phyloP scores from a whole-genome alignment of 768 basidiomycete species.

The Termitomyces sp. region DNA sequence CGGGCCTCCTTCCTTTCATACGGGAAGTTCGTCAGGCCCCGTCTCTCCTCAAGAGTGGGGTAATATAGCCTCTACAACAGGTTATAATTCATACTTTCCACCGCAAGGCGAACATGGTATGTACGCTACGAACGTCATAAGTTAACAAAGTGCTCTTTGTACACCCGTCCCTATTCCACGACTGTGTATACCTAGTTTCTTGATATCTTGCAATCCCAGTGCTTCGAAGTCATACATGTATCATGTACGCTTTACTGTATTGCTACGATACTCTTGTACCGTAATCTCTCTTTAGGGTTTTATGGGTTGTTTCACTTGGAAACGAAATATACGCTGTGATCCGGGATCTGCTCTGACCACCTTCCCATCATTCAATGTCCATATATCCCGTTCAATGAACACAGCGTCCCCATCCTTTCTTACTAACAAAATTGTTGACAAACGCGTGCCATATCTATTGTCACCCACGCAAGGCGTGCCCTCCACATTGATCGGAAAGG shows the following conservation, averaged over 20 bases:
- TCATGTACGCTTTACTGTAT: constrained; percentile 5
- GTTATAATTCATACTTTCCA: constrained; percentile 71
- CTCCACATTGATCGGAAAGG: constrained; percentile 37
- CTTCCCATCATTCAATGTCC: constrained; percentile 42
- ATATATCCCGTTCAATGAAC: constrained; percentile 73
- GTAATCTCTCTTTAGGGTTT: constrained; percentile 13
- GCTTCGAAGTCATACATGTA: constrained; percentile 10
- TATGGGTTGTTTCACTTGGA: constrained; percentile 26
- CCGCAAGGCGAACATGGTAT: constrained; percentile 49
- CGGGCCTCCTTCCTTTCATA: constrained; percentile 43
- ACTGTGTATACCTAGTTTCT: constrained; percentile 8
- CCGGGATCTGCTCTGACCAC: constrained; percentile 34
- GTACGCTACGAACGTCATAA: constrained; percentile 56
- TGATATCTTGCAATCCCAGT: constrained; percentile 13
- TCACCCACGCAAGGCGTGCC: constrained; percentile 13
- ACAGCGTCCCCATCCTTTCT: constrained; percentile 52
- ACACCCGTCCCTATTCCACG: neutral
- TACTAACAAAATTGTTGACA: constrained; percentile 70
- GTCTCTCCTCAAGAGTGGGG: constrained; percentile 63
- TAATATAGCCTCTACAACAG: constrained; percentile 41
- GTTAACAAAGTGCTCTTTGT: constrained; percentile 28
- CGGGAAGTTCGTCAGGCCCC: constrained; percentile 35
- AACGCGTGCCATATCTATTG: constrained; percentile 60
- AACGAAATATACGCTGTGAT: constrained; percentile 50
- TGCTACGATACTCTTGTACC: constrained; percentile 18